Evolutionary conservation across 2,329 filamentous ascomycete genomes (phyloP).

Genomic region (Emmonsiellopsis sp.): DNA sequence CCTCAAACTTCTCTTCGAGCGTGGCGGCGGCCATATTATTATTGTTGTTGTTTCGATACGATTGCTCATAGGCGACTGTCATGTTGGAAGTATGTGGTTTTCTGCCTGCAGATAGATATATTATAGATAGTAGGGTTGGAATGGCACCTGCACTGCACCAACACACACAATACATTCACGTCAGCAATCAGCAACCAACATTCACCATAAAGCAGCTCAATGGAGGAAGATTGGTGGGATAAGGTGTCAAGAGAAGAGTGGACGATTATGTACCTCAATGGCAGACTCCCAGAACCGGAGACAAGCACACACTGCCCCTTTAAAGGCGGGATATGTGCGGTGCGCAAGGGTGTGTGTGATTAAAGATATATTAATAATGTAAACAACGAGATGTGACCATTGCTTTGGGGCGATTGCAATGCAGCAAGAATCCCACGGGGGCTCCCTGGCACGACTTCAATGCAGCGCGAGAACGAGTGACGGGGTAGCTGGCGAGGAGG

Average conservation of each 20-base stretch:
- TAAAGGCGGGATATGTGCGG: background rate
- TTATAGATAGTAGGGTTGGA: background rate
- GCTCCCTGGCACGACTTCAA: background rate
- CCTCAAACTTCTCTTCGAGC: constrained; percentile 90
- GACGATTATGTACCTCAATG: background rate
- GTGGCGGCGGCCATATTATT: constrained; percentile 34
- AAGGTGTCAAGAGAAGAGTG: too few species aligned
- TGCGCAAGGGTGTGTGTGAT: background rate
- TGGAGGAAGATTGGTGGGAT: too few species aligned
- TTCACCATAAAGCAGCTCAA: background rate
- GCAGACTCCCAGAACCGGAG: background rate
- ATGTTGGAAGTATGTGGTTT: constrained; percentile 44
- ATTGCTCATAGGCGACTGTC: constrained; percentile 66
- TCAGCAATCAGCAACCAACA: background rate
- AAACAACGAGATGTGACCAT: background rate
- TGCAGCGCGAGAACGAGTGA: background rate
- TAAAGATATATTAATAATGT: constrained; percentile 3
- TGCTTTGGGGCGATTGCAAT: background rate
- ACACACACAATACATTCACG: background rate
- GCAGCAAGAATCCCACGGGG: background rate
- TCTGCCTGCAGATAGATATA: constrained; percentile 28
- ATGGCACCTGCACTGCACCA: background rate
- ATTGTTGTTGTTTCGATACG: constrained; percentile 53
- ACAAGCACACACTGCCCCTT: background rate
- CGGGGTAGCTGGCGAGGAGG: background rate